Base-by-base conservation (phyloP, 2,329 filamentous ascomycete species). In the Claviceps sp. region DNA sequence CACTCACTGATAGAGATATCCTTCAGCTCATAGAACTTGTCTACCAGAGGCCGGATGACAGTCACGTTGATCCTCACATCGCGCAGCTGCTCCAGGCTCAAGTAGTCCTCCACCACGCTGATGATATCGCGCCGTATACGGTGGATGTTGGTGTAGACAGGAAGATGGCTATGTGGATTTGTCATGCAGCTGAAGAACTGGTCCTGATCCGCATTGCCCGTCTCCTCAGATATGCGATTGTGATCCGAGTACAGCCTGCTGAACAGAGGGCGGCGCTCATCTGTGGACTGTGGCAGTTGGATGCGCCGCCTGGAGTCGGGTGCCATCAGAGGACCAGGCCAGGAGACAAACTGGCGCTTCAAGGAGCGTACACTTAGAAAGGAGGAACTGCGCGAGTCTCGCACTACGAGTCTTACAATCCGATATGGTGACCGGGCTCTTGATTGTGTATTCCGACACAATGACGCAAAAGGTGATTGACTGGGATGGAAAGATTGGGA, bases 41-140 rank as follows among this genome's bases (percentile, higher is more conserved):
- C 86, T n/a, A 93, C 86, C 26, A 93, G 69, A 1, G 88, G 88
- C 53, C 88, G 79, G 20, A 93, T 82, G 45, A 93, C 83, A 1
- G 84, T 77, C 49, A 87, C 78, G 63, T 93, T 93, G 73, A 93
- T 88, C 53, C 86, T 79, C 51, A 88, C 83, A 64, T 88, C 85
- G 60, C 83, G 79, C 56, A 94, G 71, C 70, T 93, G 87, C 58
- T 89, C 85, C 52, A 85, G 71, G 52, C 80, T 87, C 61, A 80
- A 66, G 58, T 77, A 77, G 63, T 78, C 76, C 68, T 82, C 80
- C 48, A 83, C 79, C 34, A 82, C 79, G 52, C 75, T 77, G 55
- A 76, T 71, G 53, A 85, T 77, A 64, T 84, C 80, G 62, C 78
- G 75, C 38, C 79, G 75, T 63, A 84, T 81, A 54, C 83, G 76